Evolutionary conservation across 495 filamentous ascomycete species (phyloP).

Genomic region (Aspergillus ostianus): DNA sequence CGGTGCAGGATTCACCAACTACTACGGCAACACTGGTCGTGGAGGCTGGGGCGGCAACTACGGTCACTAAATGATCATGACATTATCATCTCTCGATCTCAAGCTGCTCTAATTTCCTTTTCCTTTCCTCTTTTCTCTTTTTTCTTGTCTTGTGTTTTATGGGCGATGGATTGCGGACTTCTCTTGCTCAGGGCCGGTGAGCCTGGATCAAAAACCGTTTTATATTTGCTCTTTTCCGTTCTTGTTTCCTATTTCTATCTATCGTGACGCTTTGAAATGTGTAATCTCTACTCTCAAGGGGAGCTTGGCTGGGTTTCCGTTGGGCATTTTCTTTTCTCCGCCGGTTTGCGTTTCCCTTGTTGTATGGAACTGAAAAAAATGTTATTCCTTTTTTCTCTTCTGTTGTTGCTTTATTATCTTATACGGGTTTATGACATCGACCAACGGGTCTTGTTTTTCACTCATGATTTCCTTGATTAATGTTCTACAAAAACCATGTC

Average conservation of each 20-base stretch:
- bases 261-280: conserved; percentile 29
- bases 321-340: conserved; percentile 17
- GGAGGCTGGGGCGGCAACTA: conserved; percentile 75
- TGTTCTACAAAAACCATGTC: conserved; percentile 18
- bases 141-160: conserved; percentile 2
- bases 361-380: conserved; percentile 29
- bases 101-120: conserved; percentile 3
- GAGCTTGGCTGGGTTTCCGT: conserved; percentile 45
- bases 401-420: conserved; percentile 13
- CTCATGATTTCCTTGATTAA: conserved; percentile 8
- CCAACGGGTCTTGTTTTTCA: conserved; percentile 6
- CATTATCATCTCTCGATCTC: conserved; percentile 26
- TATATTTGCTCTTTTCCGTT: conserved; percentile 19
- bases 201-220: conserved; percentile 27
- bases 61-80: conserved; percentile 39
- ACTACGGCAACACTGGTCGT: conserved; percentile 53
- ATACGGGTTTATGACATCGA: conserved; percentile 11
- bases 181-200: conserved; percentile 20
- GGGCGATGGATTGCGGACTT: conserved; percentile 32
- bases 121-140: background rate
- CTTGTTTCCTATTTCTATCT: conserved; percentile 8
- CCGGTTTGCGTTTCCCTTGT: conserved; percentile 19
- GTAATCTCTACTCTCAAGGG: conserved; percentile 49
- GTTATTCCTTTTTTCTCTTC: conserved; percentile 16
- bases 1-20: conserved; percentile 54